Base-by-base conservation (phyloP, 495 filamentous ascomycete genomes). In the Usnea hakonensis region DNA sequence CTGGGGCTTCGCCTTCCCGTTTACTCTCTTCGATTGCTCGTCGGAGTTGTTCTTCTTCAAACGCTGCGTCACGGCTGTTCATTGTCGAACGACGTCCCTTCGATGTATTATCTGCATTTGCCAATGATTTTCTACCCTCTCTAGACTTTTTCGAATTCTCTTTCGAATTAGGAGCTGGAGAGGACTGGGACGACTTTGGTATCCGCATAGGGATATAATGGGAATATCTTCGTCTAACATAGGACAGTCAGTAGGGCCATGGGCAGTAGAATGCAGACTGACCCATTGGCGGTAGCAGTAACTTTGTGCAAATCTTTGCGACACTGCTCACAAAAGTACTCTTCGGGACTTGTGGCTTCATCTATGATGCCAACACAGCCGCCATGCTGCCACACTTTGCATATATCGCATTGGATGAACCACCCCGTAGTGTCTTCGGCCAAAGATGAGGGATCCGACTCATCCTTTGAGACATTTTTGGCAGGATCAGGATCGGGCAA, bases 301-400 rank as follows among this genome's bases (percentile, higher is more conserved):
- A 94, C 85, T 67, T 83, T 90, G 78, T 99, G 94, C 57, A 96
- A 80, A 69, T 96, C 92, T 72, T 89, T 88, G 65, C 88, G 86
- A 73, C 94, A 99, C 74, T 88, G 81, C 77, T 99, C 94, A 74
- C 94, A 99, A 71, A 90, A 97, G 78, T 99, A 99, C 76, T 97
- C 90, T 52, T 97, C 93, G 37, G 92, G 95, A 70, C 87, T 93
- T 72, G 86, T 85, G 58, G 88, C 86, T 72, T 93, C 90, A 64
- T 95, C 90, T 81, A 91, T 91, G 66, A 99, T 96, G 41, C 94
- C 94, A 56, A 99, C 95, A 75, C 94, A 99, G 61, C 90, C 91
- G 70, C 94, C 95, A 69, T 99, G 94, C 70, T 99, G 94, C 94
- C 94, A 99, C 59, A 97, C 94, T 72, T 96, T 95, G 76, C 94